Evolutionary conservation across 2,329 filamentous ascomycete species (phyloP).

Genomic region (Microsporum canis): DNA sequence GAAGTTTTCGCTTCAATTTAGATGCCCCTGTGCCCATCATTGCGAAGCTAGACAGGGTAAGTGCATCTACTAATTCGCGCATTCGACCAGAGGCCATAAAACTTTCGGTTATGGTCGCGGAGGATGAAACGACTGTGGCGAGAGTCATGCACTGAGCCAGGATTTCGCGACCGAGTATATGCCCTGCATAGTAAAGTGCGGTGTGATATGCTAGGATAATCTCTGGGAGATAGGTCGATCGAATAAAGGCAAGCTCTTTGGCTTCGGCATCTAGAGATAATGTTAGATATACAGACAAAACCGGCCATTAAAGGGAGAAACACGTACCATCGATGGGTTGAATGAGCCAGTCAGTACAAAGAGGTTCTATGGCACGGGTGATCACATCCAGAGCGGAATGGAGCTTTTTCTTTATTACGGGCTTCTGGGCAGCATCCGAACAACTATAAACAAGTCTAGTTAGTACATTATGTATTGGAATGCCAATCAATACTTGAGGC

Average conservation of each 20-base stretch:
- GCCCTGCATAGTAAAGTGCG: conserved; percentile 67
- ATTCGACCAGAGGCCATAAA: conserved; percentile 57
- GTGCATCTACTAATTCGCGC: conserved; percentile 62
- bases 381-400: conserved; percentile 44
- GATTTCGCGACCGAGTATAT: conserved; percentile 60
- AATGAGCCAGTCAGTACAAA: conserved; percentile 55
- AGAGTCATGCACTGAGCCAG: conserved; percentile 81
- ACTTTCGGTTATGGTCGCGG: conserved; percentile 52
- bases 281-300: not conserved
- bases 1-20: conserved; percentile 31
- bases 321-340: conserved; percentile 45
- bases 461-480: not conserved
- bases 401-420: conserved; percentile 46
- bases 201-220: conserved; percentile 72
- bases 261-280: conserved; percentile 42
- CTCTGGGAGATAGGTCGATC: conserved; percentile 73
- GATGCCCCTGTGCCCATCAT: conserved; percentile 32
- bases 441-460: conserved; percentile 7
- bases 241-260: conserved; percentile 52
- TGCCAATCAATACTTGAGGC: not conserved
- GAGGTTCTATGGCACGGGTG: conserved; percentile 46
- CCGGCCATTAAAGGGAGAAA: not conserved
- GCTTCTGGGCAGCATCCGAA: conserved; percentile 24
- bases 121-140: conserved; percentile 62
- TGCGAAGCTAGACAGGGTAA: conserved; percentile 67